Percentiles rank a stretch among this genome's conserved stretches.
Conservation (phyloP, 345 rosid species). For the Populus euphratica region DNA sequence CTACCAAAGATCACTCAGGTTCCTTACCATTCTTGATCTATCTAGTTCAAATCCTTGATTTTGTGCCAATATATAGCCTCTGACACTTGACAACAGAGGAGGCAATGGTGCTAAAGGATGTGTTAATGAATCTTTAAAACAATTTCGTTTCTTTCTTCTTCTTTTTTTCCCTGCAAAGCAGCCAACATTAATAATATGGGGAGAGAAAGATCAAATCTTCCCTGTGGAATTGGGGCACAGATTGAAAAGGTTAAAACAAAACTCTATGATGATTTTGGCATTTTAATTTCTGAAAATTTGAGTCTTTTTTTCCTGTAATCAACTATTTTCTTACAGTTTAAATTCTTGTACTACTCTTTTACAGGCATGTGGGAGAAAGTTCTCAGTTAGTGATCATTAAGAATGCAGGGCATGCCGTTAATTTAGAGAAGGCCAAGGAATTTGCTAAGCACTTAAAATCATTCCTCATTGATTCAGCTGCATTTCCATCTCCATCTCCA, state of each 20-base stretch:
- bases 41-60: not conserved
- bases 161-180: conserved; percentile 4
- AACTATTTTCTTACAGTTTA: not conserved
- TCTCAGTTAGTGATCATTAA: conserved; percentile 20
- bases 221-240: conserved; percentile 54
- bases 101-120: not conserved
- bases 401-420: conserved; percentile 51
- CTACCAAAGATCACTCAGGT: conserved; percentile 38
- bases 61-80: not conserved
- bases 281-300: not conserved
- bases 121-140: not conserved
- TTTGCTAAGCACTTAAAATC: conserved; percentile 42
- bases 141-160: not conserved
- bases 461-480: conserved; percentile 22
- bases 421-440: conserved; percentile 48
- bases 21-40: not conserved
- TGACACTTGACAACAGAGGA: not conserved
- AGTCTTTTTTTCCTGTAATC: not conserved
- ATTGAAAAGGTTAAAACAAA: conserved; percentile 33
- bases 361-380: conserved; percentile 31
- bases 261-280: not conserved
- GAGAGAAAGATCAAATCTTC: conserved; percentile 58
- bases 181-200: conserved; percentile 52
- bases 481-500: not conserved
- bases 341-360: not conserved